A percentile compares a stretch with the other conserved stretches of the same genome.
phyloP scores from a whole-genome alignment of 1,139 yeast species.

The Saccharomyces hybrid region DNA sequence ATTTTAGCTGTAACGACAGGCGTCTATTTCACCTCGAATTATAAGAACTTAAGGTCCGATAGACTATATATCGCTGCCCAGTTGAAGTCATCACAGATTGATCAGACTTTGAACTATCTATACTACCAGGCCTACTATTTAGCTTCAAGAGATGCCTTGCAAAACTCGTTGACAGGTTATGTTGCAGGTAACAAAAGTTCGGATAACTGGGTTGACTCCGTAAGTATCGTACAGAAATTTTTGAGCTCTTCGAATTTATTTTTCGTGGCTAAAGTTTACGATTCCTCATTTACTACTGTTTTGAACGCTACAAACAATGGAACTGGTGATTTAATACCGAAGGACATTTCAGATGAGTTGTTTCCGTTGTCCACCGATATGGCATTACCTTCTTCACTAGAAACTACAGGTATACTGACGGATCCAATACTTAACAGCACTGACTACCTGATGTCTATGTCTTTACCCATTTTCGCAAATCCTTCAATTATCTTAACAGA shows the following conservation, averaged over 20 bases:
- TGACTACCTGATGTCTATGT: constrained; percentile 35
- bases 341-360: constrained; percentile 32
- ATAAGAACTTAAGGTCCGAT: constrained; percentile 57
- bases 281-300: constrained; percentile 28
- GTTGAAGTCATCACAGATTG: constrained; percentile 70
- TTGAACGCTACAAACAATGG: constrained; percentile 37
- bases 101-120: constrained; percentile 54
- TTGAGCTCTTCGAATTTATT: constrained; percentile 5
- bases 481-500: constrained; percentile 57
- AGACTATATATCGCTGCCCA: constrained; percentile 71
- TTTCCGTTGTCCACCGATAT: constrained; percentile 45
- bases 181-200: constrained; percentile 63
- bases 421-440: constrained; percentile 50
- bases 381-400: constrained; percentile 40
- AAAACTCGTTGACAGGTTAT: constrained; percentile 51
- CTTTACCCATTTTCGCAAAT: constrained; percentile 63
- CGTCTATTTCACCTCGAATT: constrained; percentile 61
- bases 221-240: constrained; percentile 38
- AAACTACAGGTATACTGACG: constrained; percentile 40
- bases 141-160: constrained; percentile 54
- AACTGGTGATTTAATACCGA: constrained; percentile 32
- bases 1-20: constrained; percentile 76
- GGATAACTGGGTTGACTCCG: constrained; percentile 41
- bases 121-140: constrained; percentile 68
- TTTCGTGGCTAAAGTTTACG: background rate